Base-by-base conservation (phyloP, 1,284 basidiomycete genomes). In the Ganoderma sinense region DNA sequence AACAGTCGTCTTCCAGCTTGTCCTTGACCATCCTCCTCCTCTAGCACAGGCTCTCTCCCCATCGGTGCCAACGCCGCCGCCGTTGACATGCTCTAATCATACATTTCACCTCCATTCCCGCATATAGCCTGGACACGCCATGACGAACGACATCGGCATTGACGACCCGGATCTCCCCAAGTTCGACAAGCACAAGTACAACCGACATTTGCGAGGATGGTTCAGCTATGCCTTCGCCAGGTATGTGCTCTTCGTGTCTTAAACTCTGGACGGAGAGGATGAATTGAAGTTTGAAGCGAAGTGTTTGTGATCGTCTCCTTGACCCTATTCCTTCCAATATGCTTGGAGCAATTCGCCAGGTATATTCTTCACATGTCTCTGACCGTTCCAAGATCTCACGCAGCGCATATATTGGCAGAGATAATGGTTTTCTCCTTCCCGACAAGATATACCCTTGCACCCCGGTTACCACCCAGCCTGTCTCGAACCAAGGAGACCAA, bases 291-390 rank as follows among this genome's bases (percentile, higher is more conserved):
- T 23, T n/a, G 41, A 71, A 94, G 93, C 78, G 93, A 94, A 79
- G 93, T 93, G 2, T 95, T 94, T 74, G 93, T 93, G 23, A 89
- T 94, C 43, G 93, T 94, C 6, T 93, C 91, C 0, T 80, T 94
- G 78, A 93, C 91, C 0, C 83, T 94, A n/a, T 94, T 94, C 75
- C 84, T 94, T 1, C 93, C 94, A 1, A 93, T 95, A 73, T 93
- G 91, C 75, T 82, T 95, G 11, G 94, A 95, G 75, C 94, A 95
- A 79, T 94, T 94, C 70, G 93, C 93, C 1, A 68, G 79, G 79
- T 79, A 53, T n/a, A 72, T 63, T 11, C 16, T 13, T 1, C 4
- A 26, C 48, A 31, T 8, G n/a, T 40, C 10, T 16, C 14, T 7
- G 39, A 23, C 59, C 45, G n/a, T 23, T 48, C 3, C 18, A 10